Evolutionary conservation across 2,329 filamentous ascomycete genomes (phyloP).

Genomic region (Celoporthe dispersa): DNA sequence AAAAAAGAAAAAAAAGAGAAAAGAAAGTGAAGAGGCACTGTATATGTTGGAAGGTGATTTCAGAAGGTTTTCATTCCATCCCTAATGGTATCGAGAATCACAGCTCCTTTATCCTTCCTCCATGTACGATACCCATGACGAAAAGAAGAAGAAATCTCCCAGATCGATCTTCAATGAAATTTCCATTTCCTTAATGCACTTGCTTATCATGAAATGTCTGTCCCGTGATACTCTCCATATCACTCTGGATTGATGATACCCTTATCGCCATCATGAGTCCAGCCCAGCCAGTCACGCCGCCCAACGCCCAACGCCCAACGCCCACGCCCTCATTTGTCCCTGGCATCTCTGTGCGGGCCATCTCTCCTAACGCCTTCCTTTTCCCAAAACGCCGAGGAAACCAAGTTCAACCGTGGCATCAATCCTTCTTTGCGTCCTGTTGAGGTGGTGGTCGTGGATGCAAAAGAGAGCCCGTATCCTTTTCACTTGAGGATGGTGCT

Average conservation of each 20-base stretch:
- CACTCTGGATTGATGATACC: not conserved
- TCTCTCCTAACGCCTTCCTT: not conserved
- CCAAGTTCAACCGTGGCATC: not conserved
- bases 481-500: slow-evolving; percentile 13
- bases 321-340: not conserved
- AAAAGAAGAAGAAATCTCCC: not conserved
- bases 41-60: not conserved
- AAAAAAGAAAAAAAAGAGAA: too few relatives aligned
- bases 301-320: slow-evolving; percentile 8
- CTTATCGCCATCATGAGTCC: not conserved
- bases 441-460: slow-evolving; percentile 16
- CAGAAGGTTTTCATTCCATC: not conserved
- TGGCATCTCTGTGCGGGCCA: not conserved
- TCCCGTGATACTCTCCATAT: not conserved
- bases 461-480: slow-evolving; percentile 20
- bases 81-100: not conserved
- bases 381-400: not conserved
- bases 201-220: slow-evolving; percentile 11
- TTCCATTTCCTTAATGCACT: not conserved
- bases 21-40: not conserved
- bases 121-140: not conserved
- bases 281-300: not conserved
- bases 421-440: slow-evolving; percentile 26
- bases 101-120: not conserved
- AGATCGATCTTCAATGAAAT: not conserved